A percentile compares a stretch with the other conserved stretches of the same genome.
Conservation (phyloP, 345 rosid species). For the Rubroshorea leprosula region DNA sequence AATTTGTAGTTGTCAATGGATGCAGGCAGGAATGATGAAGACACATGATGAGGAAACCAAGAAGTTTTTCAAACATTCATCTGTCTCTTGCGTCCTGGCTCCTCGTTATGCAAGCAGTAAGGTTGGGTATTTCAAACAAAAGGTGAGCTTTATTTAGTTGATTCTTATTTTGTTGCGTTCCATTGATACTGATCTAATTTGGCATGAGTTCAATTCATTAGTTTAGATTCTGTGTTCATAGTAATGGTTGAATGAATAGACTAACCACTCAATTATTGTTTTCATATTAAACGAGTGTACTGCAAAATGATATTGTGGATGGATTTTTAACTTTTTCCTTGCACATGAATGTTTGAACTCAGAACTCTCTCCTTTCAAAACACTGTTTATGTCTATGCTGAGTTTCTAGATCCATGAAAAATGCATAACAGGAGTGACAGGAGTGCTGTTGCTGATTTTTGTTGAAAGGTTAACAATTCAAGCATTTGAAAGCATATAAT, state of each 20-base stretch:
- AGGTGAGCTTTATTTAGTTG: conserved; percentile 34
- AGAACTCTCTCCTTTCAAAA: too few species aligned
- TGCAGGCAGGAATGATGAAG: conserved; percentile 80
- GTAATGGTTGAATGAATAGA: neutral
- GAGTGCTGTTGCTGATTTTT: too few species aligned
- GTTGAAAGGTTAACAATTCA: neutral
- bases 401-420: neutral
- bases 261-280: neutral
- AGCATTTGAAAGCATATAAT: too few species aligned
- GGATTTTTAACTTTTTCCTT: too few species aligned
- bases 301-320: neutral
- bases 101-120: conserved; percentile 89
- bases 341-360: too few species aligned
- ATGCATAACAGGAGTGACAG: neutral
- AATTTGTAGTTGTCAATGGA: conserved; percentile 2
- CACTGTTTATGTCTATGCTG: neutral
- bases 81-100: conserved; percentile 77
- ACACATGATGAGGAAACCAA: conserved; percentile 93
- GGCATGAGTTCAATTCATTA: neutral
- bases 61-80: conserved; percentile 90
- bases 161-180: neutral
- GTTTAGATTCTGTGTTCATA: neutral
- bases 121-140: conserved; percentile 71
- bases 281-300: neutral
- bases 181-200: neutral